phyloP scores from a whole-genome alignment of 169 alveolate species.

The Eimeria praecox region DNA sequence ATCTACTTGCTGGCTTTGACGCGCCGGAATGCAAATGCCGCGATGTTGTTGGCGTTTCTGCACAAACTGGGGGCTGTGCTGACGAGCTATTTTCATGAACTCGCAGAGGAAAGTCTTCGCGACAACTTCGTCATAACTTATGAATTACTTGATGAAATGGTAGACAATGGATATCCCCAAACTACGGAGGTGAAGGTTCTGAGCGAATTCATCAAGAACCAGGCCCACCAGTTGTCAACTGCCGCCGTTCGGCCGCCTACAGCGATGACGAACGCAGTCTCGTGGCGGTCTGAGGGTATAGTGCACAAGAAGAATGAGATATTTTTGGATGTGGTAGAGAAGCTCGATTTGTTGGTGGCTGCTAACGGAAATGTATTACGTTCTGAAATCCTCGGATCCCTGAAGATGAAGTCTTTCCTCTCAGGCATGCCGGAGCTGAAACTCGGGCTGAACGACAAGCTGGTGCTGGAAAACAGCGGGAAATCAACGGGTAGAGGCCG shows the following conservation, averaged over 20 bases:
- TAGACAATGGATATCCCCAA: conserved; percentile 99
- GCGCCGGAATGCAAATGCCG: conserved; percentile 90
- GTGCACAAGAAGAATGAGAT: conserved; percentile 98
- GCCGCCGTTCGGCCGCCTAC: conserved; percentile 93
- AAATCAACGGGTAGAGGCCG: conserved; percentile 88
- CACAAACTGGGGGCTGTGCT: conserved; percentile 94
- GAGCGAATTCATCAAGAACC: conserved; percentile 96
- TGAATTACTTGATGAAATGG: conserved; percentile 99
- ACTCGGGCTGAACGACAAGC: conserved; percentile 98
- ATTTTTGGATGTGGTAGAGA: conserved; percentile 99
- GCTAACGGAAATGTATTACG: conserved; percentile 95
- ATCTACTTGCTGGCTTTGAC: conserved; percentile 92
- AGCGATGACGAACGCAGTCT: conserved; percentile 97
- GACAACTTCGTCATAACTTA: conserved; percentile 99
- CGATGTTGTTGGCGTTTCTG: conserved; percentile 89
- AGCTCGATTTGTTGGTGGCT: conserved; percentile 93
- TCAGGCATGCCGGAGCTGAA: conserved; percentile 99
- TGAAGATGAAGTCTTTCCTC: conserved; percentile 97
- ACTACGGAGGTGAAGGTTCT: conserved; percentile 93
- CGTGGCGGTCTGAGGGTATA: conserved; percentile 98
- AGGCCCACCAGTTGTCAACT: conserved; percentile 92
- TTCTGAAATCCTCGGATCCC: conserved; percentile 98
- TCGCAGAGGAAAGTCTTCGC: conserved; percentile 99
- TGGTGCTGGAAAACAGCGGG: conserved; percentile 89
- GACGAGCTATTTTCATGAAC: conserved; percentile 97